Base-by-base conservation (phyloP, 2,329 filamentous ascomycete genomes). In the Monilinia vaccinii-corymbosi region DNA sequence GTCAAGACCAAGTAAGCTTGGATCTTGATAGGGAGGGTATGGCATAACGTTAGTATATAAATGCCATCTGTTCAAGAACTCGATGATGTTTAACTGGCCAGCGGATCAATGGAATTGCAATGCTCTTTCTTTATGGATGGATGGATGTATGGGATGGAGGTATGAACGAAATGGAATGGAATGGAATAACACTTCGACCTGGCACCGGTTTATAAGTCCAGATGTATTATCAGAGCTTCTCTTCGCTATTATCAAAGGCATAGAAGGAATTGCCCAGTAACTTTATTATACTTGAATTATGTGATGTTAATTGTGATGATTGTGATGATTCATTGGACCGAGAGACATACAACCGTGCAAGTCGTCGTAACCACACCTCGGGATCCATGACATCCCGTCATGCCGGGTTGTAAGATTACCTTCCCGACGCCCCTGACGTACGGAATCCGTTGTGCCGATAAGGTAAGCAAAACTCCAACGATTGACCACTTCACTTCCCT, bases 1-100 rank as follows among this genome's bases (percentile, higher is more conserved):
- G 77, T 79, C 62, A 71, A 69, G 60, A 66, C 72, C 61, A 79
- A 79, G 73, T 77, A 63, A 52, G 55, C 63, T 61, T 70, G 63
- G 60, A 28, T 49, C 60, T 38, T 50, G 28, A 34, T 42, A 56
- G 23, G 14, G 32, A 58, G 40, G 48, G 42, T 32, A 32, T 45
- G 34, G 32, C 36, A 25, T 32, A 42, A 47, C 13, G 23, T n/a
- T 45, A 32, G 23, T 28, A 53, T 18, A 52, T 42, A 25, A 42
- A 25, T 45, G 31, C 46, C 46, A 50, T 52, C 46, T 44, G n/a
- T 36, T 23, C 40, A 47, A 40, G 40, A 38, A 38, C 21, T 62
- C 58, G 62, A 62, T 61, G 63, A 60, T 62, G 60, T 67, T 47
- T 64, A 50, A 64, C 63, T 68, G 66, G 11, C 62, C 55, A 63